Evolutionary conservation across 2,329 filamentous ascomycete genomes (phyloP).

Genomic region (Coccinonectria pachysandricola): DNA sequence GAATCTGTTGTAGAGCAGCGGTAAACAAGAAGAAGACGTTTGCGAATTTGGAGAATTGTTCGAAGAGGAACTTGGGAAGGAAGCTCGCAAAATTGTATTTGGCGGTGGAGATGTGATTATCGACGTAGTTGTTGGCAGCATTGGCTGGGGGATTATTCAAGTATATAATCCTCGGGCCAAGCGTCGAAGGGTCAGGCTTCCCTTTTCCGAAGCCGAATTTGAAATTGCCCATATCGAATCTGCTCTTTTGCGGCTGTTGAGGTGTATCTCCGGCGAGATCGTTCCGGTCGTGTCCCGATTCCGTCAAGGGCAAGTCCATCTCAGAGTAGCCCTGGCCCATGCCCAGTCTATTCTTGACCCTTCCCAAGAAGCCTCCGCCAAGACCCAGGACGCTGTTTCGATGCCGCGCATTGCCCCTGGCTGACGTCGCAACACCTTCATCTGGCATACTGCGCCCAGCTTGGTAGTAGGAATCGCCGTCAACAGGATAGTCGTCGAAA

Average conservation of each 20-base stretch:
- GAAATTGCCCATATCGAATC: slow-evolving; percentile 64
- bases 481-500: slow-evolving; percentile 69
- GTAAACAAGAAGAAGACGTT: slow-evolving; percentile 99
- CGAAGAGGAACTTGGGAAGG: slow-evolving; percentile 90
- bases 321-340: slow-evolving; percentile 87
- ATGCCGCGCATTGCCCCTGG: slow-evolving; percentile 50
- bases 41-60: slow-evolving; percentile 98
- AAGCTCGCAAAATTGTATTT: slow-evolving; percentile 96
- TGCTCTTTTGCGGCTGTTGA: slow-evolving; percentile 32
- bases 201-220: slow-evolving; percentile 83
- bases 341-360: slow-evolving; percentile 81
- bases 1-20: slow-evolving; percentile 87
- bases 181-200: slow-evolving; percentile 78
- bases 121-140: slow-evolving; percentile 75
- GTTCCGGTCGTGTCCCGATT: slow-evolving; percentile 42
- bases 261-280: slow-evolving; percentile 29
- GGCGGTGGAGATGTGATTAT: slow-evolving; percentile 94
- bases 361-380: slow-evolving; percentile 78
- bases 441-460: slow-evolving; percentile 52
- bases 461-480: slow-evolving; percentile 76
- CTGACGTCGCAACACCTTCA: slow-evolving; percentile 35
- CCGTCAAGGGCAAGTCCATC: slow-evolving; percentile 94
- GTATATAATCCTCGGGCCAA: slow-evolving; percentile 86
- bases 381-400: slow-evolving; percentile 83
- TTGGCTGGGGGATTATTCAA: slow-evolving; percentile 96